Evolutionary conservation across 352 stramenopile species (phyloP).

Genomic region (Phytophthora podocarpi): DNA sequence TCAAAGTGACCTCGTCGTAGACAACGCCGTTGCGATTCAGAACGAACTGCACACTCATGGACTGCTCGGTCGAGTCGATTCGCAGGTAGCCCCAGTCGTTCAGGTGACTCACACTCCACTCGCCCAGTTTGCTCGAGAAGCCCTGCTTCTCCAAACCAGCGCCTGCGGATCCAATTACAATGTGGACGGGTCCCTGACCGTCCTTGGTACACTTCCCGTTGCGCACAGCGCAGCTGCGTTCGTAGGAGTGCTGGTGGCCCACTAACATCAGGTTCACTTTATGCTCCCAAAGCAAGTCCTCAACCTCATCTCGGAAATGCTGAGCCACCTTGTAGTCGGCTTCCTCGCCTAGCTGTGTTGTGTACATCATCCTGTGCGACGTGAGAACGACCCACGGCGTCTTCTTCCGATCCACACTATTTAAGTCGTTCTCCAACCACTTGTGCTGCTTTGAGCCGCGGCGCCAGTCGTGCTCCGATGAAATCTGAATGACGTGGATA

Average conservation of each 20-base stretch:
- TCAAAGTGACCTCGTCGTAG: slow-evolving; percentile 78
- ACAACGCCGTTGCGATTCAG: slow-evolving; percentile 81
- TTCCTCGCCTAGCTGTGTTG: slow-evolving; percentile 71
- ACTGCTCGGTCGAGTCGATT: slow-evolving; percentile 59
- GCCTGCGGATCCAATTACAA: slow-evolving; percentile 86
- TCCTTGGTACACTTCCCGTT: slow-evolving; percentile 75
- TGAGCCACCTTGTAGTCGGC: slow-evolving; percentile 71
- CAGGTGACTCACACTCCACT: slow-evolving; percentile 82
- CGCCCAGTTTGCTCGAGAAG: slow-evolving; percentile 69
- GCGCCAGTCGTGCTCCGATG: slow-evolving; percentile 91
- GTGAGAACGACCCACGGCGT: slow-evolving; percentile 95
- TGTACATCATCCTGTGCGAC: slow-evolving; percentile 92
- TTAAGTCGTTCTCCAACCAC: slow-evolving; percentile 90
- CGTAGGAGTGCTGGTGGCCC: slow-evolving; percentile 93
- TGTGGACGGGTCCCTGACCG: slow-evolving; percentile 81
- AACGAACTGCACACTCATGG: slow-evolving; percentile 79
- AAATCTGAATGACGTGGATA: slow-evolving; percentile 93
- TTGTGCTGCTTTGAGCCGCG: slow-evolving; percentile 86
- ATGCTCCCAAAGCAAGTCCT: slow-evolving; percentile 87
- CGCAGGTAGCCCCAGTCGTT: slow-evolving; percentile 84
- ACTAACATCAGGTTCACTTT: slow-evolving; percentile 92
- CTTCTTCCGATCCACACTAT: slow-evolving; percentile 74
- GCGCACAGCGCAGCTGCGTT: slow-evolving; percentile 86
- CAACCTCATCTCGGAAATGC: slow-evolving; percentile 88
- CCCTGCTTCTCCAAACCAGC: slow-evolving; percentile 66